These are phyloP conservation scores for Clathrus columnatus DNA, from an alignment of 768 basidiomycete species.

Conservation along the genomic window DNA sequence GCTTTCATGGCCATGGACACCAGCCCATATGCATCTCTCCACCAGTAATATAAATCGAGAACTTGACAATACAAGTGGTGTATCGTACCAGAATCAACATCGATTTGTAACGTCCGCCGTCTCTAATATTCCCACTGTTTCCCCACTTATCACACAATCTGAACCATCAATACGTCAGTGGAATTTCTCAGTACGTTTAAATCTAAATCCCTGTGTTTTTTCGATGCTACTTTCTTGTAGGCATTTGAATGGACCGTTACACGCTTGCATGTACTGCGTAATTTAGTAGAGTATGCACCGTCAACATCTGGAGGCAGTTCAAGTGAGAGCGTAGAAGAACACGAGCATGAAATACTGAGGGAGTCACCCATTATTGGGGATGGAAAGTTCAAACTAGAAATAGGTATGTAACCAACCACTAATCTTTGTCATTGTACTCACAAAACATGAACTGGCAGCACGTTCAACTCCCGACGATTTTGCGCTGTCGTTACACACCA, in stretches of 20 bases:
- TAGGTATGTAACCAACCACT: slow-evolving; percentile 33
- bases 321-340: slow-evolving; percentile 26
- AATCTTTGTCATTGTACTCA: slow-evolving; percentile 1
- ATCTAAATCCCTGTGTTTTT: background rate
- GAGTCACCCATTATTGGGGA: slow-evolving; percentile 62
- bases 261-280: slow-evolving; percentile 45
- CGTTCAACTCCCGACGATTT: slow-evolving; percentile 3
- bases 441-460: slow-evolving; percentile 1
- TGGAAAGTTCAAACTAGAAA: slow-evolving; percentile 63
- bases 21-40: too few species aligned
- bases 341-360: slow-evolving; percentile 55
- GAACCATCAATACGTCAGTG: slow-evolving; percentile 52
- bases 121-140: too few species aligned
- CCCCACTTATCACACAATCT: too few species aligned
- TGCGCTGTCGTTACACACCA: too few species aligned
- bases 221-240: slow-evolving; percentile 34
- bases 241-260: slow-evolving; percentile 68
- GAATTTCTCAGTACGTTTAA: slow-evolving; percentile 43
- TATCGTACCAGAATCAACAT: too few species aligned
- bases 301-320: slow-evolving; percentile 22
- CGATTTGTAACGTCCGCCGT: too few species aligned
- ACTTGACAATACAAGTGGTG: too few species aligned
- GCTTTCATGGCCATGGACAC: too few species aligned
- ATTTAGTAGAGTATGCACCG: slow-evolving; percentile 43
- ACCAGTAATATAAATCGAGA: too few species aligned